A percentile compares a stretch with the other conserved stretches of the same genome.
phyloP scores from a whole-genome alignment of 2,329 filamentous ascomycete species.

The Nothophoma quercina region DNA sequence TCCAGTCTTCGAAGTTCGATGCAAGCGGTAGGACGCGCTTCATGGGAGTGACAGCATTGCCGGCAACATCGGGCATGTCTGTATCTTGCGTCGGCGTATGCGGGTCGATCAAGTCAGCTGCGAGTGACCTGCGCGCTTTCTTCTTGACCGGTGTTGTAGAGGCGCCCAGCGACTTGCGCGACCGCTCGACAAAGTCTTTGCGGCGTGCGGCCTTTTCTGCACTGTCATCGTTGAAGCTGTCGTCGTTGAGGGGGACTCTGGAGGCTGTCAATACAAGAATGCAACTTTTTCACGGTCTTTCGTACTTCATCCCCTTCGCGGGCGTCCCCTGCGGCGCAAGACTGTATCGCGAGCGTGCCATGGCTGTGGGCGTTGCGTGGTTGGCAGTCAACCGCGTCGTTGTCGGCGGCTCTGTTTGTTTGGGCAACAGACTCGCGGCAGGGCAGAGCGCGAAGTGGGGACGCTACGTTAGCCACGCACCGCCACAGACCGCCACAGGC shows the following conservation, averaged over 20 bases:
- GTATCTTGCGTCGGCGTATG: conserved; percentile 55
- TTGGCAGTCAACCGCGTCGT: conserved; percentile 24
- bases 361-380: conserved; percentile 38
- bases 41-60: conserved; percentile 87
- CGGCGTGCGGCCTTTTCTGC: conserved; percentile 90
- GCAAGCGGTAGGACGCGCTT: conserved; percentile 88
- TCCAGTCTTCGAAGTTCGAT: conserved; percentile 99
- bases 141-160: conserved; percentile 77
- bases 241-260: conserved; percentile 96
- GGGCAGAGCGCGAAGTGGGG: not conserved
- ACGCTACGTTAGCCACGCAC: conserved; percentile 1
- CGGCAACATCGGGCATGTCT: conserved; percentile 67
- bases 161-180: conserved; percentile 90
- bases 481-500: conserved; percentile 1
- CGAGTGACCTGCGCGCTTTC: conserved; percentile 59
- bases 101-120: conserved; percentile 57
- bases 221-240: conserved; percentile 93
- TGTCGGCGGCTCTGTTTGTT: conserved; percentile 33
- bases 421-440: conserved; percentile 24
- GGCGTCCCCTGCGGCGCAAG: conserved; percentile 14
- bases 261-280: conserved; percentile 3
- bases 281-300: too few species aligned
- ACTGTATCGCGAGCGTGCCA: conserved; percentile 63
- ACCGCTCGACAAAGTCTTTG: conserved; percentile 66
- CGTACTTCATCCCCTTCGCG: conserved; percentile 7